These are phyloP conservation scores for Wilcoxina mikolae DNA, from an alignment of 495 filamentous ascomycete genomes.

Conservation along the genomic window DNA sequence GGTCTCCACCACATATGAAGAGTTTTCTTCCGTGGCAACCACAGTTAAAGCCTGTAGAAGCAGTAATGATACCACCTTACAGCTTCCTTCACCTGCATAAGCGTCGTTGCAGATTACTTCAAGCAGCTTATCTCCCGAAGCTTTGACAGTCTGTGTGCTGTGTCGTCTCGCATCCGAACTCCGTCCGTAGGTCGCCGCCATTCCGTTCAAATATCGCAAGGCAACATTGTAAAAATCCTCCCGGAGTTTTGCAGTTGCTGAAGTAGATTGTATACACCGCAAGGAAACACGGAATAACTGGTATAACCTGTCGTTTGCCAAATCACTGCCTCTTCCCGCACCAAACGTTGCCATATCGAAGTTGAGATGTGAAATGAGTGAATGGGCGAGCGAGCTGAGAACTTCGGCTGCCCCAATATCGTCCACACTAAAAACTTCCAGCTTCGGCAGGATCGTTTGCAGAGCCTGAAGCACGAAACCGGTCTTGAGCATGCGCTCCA, in stretches of 20 bases:
- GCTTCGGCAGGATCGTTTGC: slow-evolving; percentile 69
- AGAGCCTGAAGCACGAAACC: slow-evolving; percentile 70
- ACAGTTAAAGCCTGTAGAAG: slow-evolving; percentile 54
- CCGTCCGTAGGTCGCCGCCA: slow-evolving; percentile 40
- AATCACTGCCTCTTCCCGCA: slow-evolving; percentile 43
- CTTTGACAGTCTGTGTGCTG: slow-evolving; percentile 58
- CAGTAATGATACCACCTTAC: slow-evolving; percentile 68
- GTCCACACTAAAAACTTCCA: slow-evolving; percentile 55
- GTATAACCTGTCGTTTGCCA: slow-evolving; percentile 76
- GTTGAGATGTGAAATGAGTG: slow-evolving; percentile 58
- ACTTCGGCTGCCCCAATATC: slow-evolving; percentile 51
- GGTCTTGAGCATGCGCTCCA: slow-evolving; percentile 49
- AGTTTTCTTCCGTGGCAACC: slow-evolving; percentile 49
- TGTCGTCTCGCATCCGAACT: slow-evolving; percentile 39
- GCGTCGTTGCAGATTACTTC: slow-evolving; percentile 89
- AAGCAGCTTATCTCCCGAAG: slow-evolving; percentile 60
- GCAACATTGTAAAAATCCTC: slow-evolving; percentile 78
- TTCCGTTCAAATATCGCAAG: slow-evolving; percentile 64
- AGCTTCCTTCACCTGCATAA: slow-evolving; percentile 62
- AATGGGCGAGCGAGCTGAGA: slow-evolving; percentile 61
- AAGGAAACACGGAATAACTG: slow-evolving; percentile 78
- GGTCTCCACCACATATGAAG: slow-evolving; percentile 55
- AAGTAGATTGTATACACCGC: slow-evolving; percentile 55
- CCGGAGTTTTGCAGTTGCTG: slow-evolving; percentile 53
- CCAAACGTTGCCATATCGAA: slow-evolving; percentile 36